These are phyloP conservation scores for Phaffia tasmanica DNA, from an alignment of 768 basidiomycete species.

Conservation along the genomic window DNA sequence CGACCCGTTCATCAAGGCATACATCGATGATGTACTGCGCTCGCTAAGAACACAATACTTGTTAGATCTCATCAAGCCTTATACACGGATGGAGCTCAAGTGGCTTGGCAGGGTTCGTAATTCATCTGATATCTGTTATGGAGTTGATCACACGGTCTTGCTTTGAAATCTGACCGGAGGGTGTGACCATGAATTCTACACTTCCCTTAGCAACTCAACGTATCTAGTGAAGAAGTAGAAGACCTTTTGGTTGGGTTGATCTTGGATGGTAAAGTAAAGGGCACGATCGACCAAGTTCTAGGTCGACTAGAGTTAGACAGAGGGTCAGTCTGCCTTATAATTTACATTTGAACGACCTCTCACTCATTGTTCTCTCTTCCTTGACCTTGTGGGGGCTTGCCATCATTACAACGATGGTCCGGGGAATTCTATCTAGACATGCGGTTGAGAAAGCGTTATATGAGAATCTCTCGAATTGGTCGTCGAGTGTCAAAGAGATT, in stretches of 20 bases:
- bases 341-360: neutral
- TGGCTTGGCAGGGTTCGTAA: slow-evolving; percentile 74
- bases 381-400: neutral
- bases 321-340: slow-evolving; percentile 40
- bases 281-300: slow-evolving; percentile 89
- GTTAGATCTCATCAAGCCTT: slow-evolving; percentile 95
- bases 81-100: slow-evolving; percentile 81
- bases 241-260: slow-evolving; percentile 87
- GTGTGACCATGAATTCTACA: neutral
- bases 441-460: slow-evolving; percentile 24
- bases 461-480: slow-evolving; percentile 17
- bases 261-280: slow-evolving; percentile 92
- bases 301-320: slow-evolving; percentile 83
- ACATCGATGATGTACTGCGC: slow-evolving; percentile 90
- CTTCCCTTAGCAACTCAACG: slow-evolving; percentile 73
- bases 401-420: neutral
- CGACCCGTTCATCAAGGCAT: slow-evolving; percentile 83
- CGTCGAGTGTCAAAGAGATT: slow-evolving; percentile 1
- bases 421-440: slow-evolving; percentile 1
- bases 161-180: neutral
- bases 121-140: neutral
- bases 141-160: neutral
- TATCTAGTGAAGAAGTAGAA: slow-evolving; percentile 83
- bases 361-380: neutral
- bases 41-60: slow-evolving; percentile 92